Evolutionary conservation across 192 early-diverging fungal genomes (phyloP), one percentile per base, ranked within the genome.

Genomic region (Podila minutissima): DNA sequence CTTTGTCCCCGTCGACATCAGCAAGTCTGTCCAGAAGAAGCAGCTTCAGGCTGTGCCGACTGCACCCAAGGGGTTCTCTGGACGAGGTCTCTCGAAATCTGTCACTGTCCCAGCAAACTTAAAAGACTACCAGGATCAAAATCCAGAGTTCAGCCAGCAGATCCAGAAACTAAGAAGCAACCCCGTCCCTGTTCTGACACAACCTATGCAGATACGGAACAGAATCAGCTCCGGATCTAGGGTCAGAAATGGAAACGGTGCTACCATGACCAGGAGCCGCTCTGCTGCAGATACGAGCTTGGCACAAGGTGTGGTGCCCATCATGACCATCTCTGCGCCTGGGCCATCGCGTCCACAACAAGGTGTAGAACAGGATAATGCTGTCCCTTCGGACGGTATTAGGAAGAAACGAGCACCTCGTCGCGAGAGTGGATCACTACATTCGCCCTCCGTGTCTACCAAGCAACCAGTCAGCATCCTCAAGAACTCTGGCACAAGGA

Each of bases 381-480:
- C 13, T 46, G 41, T 46, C 12, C 41, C 41, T 4, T 46, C 41
- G 12, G 41, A 46, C 41, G 15, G 41, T 46, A 46, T 46, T 17
- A 46, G 41, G 41, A 46, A 71, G 64, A 77, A 77, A 29, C 62
- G 75, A 17, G 46, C 28, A n/a, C 59, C 72, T 20, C 74, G 74
- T 8, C 32, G 74, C 8, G 74, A 75, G 51, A 64, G 60, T 15
- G 46, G 41, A 17, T 32, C 35, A 19, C 46, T 67, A 0, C 59
- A 72, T 15, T 67, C 75, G 20, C 75, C 75, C 1, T 50, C 70
- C 17, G 35, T 64, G 37, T 26, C 70, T 3, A 66, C 67, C 7
- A 81, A 81, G 50, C 70, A 81, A 22, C 77, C 77, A 6, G 71
- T 81, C 9, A 62, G 77, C 11, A 81, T 81, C 22, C 38, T 81